Evolutionary conservation across 805 yeast genomes (phyloP), one percentile per base, ranked within the genome.

Genomic region (Kazachstania bromeliacearum): DNA sequence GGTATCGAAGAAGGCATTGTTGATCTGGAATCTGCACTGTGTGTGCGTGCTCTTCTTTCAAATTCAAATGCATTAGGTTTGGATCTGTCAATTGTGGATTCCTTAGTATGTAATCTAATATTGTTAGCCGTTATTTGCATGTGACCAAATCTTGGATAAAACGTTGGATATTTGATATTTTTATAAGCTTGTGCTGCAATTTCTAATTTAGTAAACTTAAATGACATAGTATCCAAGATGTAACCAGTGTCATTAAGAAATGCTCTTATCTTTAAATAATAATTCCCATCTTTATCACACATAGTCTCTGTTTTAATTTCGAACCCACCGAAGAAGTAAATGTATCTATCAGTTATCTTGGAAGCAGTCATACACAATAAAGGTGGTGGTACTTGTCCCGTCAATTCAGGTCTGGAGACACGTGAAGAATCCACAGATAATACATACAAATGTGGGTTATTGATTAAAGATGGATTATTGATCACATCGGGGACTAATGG

Each of bases 261-360:
- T 3, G 77, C 59, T 17, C 64, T 61, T 43, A 68, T 67, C 29
- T 67, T 62, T 13, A 66, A 44, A 18, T 36, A 41, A 24, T 52
- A 60, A 43, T 41, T 63, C 32, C 71, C 73, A 41, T 39, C 53
- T 4, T 38, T 43, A 31, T 45, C 50, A 3, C 51, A 39, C 8
- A 43, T 41, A 5, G 58, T 52, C 13, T 62, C 59, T 6, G 56
- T 53, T 14, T 66, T 65, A 5, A 49, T 42, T 47, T 70, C 71
- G 51, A 79, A 72, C 0, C 92, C 94, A n/a, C 89, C 94, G 50
- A 73, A 79, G 40, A 70, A 68, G 43, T 79, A 67, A 12, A 75
- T 64, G 46, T 77, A 77, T 25, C 74, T 57, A n/a, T 67, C 62
- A 4, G 82, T 71, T 4, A 81, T 59, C 37, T 59, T 64, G 7